These are phyloP conservation scores for Linnemannia exigua DNA, from an alignment of 192 early-diverging fungal genomes.

Conservation along the genomic window DNA sequence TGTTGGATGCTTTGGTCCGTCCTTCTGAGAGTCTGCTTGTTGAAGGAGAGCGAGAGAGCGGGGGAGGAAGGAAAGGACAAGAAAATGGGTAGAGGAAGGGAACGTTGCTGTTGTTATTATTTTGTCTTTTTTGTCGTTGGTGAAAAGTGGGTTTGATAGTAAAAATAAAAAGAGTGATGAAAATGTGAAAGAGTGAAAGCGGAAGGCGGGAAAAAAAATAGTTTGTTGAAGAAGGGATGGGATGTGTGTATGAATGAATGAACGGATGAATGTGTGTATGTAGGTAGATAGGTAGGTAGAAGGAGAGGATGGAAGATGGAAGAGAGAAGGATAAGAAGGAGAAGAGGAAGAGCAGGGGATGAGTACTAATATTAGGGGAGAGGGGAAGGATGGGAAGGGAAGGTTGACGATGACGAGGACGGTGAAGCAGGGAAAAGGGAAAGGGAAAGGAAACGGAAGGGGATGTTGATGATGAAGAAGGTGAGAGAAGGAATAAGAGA, in stretches of 20 bases:
- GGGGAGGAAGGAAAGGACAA: too few relatives aligned
- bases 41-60: too few relatives aligned
- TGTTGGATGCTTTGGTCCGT: not conserved
- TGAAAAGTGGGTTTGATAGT: not conserved
- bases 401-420: not conserved
- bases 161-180: not conserved
- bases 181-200: not conserved
- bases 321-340: not conserved
- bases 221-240: not conserved
- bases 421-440: not conserved
- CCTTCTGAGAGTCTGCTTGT: too few relatives aligned
- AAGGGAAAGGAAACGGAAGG: not conserved
- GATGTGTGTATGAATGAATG: too few relatives aligned
- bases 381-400: not conserved
- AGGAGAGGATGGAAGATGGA: not conserved
- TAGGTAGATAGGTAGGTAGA: not conserved
- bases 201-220: not conserved
- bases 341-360: slow-evolving; percentile 2
- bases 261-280: not conserved
- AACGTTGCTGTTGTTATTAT: not conserved
- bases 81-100: too few relatives aligned
- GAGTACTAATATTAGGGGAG: not conserved
- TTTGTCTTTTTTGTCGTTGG: not conserved
- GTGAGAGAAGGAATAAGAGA: not conserved
- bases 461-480: not conserved